Percentiles rank a stretch among this genome's conserved stretches.
Evolutionary conservation across 2,329 filamentous ascomycete genomes (phyloP).

Genomic region (Clonostachys solani): DNA sequence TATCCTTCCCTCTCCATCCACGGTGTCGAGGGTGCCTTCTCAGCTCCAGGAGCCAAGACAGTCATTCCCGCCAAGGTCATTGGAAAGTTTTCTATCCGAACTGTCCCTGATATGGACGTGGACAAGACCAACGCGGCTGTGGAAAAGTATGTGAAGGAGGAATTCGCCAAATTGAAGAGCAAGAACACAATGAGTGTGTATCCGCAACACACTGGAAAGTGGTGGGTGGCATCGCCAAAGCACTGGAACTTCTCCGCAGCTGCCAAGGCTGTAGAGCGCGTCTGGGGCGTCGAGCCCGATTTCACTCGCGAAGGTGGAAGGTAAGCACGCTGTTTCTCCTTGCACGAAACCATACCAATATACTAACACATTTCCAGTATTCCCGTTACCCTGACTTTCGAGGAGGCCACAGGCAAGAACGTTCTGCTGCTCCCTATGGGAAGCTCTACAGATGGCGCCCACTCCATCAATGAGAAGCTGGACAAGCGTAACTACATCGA

Average conservation of each 20-base stretch:
- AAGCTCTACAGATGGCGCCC: conserved; percentile 91
- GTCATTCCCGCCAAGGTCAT: conserved; percentile 97
- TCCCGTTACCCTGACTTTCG: conserved; percentile 93
- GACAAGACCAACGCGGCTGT: conserved; percentile 83
- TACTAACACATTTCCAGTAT: conserved; percentile 55
- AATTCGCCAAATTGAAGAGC: conserved; percentile 81
- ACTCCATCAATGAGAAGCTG: conserved; percentile 98
- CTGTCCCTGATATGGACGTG: conserved; percentile 95
- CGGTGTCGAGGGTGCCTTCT: conserved; percentile 93
- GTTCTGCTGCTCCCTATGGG: conserved; percentile 95
- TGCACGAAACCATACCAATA: conserved; percentile 6
- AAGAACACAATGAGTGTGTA: conserved; percentile 87
- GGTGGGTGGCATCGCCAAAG: conserved; percentile 97
- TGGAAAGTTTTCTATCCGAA: conserved; percentile 98
- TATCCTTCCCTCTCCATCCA: conserved; percentile 92
- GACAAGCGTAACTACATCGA: conserved; percentile 98
- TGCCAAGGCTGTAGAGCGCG: conserved; percentile 90
- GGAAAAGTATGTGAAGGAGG: conserved; percentile 75
- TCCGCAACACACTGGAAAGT: conserved; percentile 89
- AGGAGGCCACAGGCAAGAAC: conserved; percentile 97
- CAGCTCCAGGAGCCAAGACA: conserved; percentile 89
- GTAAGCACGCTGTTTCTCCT: conserved; percentile 32
- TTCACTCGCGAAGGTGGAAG: conserved; percentile 94
- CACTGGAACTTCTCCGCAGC: conserved; percentile 99
- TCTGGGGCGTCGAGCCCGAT: conserved; percentile 91